phyloP scores from a whole-genome alignment of 257 asterid species.

The Galeopsis tetrahit region DNA sequence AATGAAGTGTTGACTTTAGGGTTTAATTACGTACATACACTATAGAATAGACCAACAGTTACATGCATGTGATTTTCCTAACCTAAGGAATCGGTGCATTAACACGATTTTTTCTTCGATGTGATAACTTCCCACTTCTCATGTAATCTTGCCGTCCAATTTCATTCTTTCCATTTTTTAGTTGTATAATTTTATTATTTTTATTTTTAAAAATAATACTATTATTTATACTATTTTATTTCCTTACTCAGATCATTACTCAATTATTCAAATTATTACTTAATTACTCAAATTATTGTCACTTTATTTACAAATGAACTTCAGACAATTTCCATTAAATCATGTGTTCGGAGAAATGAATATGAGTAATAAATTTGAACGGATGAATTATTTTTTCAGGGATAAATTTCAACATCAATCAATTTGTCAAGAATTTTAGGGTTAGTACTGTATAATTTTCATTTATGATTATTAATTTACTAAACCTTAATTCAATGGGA shows the following conservation, averaged over 20 bases:
- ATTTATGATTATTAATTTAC: neutral
- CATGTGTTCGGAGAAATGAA: too few relatives aligned
- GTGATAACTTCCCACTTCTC: conserved; percentile 30
- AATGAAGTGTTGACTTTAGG: conserved; percentile 25
- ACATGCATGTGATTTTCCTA: neutral
- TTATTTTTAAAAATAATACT: neutral
- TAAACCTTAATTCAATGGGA: conserved; percentile 14
- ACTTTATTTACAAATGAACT: too few relatives aligned
- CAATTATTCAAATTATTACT: too few relatives aligned
- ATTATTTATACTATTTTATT: too few relatives aligned
- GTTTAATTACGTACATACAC: neutral
- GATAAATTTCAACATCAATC: conserved; percentile 18
- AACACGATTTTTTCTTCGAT: conserved; percentile 21
- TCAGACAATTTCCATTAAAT: too few relatives aligned
- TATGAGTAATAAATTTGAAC: too few relatives aligned
- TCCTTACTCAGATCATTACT: too few relatives aligned
- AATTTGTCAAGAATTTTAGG: neutral
- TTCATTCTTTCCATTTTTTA: neutral
- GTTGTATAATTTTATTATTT: neutral
- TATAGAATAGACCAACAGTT: neutral
- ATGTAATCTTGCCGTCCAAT: neutral
- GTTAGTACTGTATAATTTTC: neutral
- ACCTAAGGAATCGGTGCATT: conserved; percentile 35
- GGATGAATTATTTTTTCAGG: too few relatives aligned
- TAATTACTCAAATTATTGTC: too few relatives aligned